Base-by-base conservation (phyloP, 331 rosid genomes). In the Malus hybrid region DNA sequence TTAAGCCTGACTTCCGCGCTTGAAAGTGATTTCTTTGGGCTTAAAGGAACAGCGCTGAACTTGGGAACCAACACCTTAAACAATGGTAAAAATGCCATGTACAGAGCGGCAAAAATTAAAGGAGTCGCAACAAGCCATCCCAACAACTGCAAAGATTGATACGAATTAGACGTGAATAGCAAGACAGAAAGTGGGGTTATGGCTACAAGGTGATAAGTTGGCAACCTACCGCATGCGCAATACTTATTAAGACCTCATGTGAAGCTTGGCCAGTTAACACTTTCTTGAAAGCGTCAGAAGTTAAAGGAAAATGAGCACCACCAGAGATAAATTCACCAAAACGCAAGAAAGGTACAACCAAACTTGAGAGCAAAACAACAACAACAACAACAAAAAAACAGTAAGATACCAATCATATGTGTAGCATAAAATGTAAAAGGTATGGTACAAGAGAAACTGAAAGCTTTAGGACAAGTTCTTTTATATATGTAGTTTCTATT, bases 101-200 rank as follows among this genome's bases (percentile, higher is more conserved):
- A 89, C 31, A 91, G 84, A 4, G 74, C 7, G 56, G 80, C 92
- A 67, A 93, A 63, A 76, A 93, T 84, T 67, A 93, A 71, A 54
- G 98, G 98, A 3, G 93, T 76, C 12, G 96, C 92, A 33, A 78
- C 85, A 77, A 88, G 83, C 98, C 98, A 93, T 83, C 98, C 98
- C 77, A 91, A 69, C 83, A 93, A 60, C 98, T 91, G 96, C 90
- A 85, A 80, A 78, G 33, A 71, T 70, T 67, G 72, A 70, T 57
- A 67, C 42, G 24, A 65, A 57, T n/a, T 13, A 78, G 42, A 65
- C 71, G 15, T 31, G 60, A 65, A 42, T 42, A 10, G 48, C 48
- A 42, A 42, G 14, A 42, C 11, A 39, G 27, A 60, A 11, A 24
- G 46, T 0, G 14, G 14, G 46, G 32, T 73, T 61, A 19, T 19